A percentile compares a stretch with the other conserved stretches of the same genome.
These are phyloP conservation scores for Smittium culicis DNA, from an alignment of 371 early-diverging fungal species.

Conservation along the genomic window DNA sequence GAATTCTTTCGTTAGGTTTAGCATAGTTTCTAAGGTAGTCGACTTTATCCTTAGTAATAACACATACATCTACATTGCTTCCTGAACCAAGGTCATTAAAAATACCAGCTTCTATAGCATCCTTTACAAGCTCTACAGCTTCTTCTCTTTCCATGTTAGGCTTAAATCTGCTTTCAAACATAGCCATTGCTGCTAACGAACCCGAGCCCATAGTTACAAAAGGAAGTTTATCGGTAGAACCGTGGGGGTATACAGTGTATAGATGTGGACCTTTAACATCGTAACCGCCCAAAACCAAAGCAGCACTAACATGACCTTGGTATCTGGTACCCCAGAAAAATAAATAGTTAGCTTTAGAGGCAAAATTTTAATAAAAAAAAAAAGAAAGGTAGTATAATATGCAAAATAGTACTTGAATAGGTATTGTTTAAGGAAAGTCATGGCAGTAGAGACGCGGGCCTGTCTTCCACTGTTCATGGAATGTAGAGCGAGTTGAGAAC, in stretches of 20 bases:
- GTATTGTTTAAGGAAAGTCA: no score
- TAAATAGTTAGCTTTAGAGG: no score
- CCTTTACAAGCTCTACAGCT: conserved; percentile 83
- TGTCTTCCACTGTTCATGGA: no score
- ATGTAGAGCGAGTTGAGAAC: conserved; percentile 87
- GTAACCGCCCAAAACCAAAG: conserved; percentile 93
- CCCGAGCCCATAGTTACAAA: conserved; percentile 98
- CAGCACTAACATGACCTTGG: conserved; percentile 96
- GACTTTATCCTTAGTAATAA: conserved; percentile 71
- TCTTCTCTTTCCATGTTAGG: conserved; percentile 80
- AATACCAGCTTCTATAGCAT: conserved; percentile 97
- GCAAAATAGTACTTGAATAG: no score
- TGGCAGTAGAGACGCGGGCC: no score
- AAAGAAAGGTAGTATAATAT: no score
- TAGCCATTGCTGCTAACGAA: conserved; percentile 93
- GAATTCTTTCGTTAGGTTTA: conserved; percentile 76
- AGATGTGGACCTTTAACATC: conserved; percentile 88
- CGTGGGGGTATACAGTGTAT: conserved; percentile 86
- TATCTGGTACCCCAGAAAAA: no score
- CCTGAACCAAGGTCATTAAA: conserved; percentile 99
- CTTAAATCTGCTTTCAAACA: conserved; percentile 87
- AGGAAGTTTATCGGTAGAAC: no score
- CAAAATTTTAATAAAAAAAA: no score
- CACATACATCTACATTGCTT: conserved; percentile 92
- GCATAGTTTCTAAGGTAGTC: conserved; percentile 76